Evolutionary conservation across 1,139 yeast species (phyloP).

Genomic region (Debaryomyces nepalensis): DNA sequence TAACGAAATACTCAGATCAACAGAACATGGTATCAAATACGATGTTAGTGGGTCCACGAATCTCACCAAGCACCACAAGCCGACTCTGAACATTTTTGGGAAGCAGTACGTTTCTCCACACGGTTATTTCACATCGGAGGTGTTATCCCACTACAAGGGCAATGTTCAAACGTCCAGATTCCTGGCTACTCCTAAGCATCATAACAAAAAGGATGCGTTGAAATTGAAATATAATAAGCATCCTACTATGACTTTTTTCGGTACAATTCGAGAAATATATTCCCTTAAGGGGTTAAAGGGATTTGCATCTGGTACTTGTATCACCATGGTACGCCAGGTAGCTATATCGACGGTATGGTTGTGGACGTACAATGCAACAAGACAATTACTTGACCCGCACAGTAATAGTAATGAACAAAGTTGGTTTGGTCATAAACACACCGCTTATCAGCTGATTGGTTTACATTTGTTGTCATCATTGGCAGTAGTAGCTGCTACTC

Average conservation of each 20-base stretch:
- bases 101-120: conserved; percentile 51
- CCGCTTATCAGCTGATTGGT: conserved; percentile 49
- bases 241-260: conserved; percentile 59
- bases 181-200: conserved; percentile 21
- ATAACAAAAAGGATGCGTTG: conserved; percentile 30
- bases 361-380: conserved; percentile 76
- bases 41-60: conserved; percentile 35
- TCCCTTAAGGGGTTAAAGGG: conserved; percentile 75
- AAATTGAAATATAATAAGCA: conserved; percentile 48
- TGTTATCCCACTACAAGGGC: conserved; percentile 35
- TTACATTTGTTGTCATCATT: conserved; percentile 59
- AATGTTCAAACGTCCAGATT: conserved; percentile 31
- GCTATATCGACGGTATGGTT: conserved; percentile 82
- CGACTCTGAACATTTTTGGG: conserved; percentile 28
- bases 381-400: conserved; percentile 69
- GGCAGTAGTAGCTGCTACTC: conserved; percentile 79
- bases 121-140: conserved; percentile 45
- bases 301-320: conserved; percentile 78
- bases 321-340: conserved; percentile 80
- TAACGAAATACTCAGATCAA: conserved; percentile 37
- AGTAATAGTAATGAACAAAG: conserved; percentile 42
- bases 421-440: conserved; percentile 55
- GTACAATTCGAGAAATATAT: conserved; percentile 69
- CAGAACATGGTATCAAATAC: conserved; percentile 22
- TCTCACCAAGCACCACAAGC: conserved; percentile 32